phyloP scores from a whole-genome alignment of 2,329 filamentous ascomycete species.

The Aureobasidium sp. region DNA sequence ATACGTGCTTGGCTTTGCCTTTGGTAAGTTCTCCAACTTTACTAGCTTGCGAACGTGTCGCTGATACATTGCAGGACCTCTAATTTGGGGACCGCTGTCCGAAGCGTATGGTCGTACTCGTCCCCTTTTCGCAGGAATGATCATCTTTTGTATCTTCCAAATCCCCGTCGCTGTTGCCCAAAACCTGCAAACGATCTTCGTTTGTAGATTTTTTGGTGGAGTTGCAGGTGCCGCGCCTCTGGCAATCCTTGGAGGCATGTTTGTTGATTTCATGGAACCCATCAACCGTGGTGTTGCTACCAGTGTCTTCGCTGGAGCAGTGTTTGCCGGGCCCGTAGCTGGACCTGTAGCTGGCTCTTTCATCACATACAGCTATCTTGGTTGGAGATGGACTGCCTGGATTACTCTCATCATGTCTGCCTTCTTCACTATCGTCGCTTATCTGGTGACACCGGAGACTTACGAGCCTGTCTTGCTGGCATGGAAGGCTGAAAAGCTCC shows the following conservation, averaged over 20 bases:
- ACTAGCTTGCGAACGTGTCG: not conserved
- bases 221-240: constrained; percentile 44
- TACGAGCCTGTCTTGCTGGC: constrained; percentile 43
- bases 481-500: constrained; percentile 38
- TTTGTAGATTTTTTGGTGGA: constrained; percentile 48
- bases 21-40: not conserved
- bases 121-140: constrained; percentile 44
- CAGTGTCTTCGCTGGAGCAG: constrained; percentile 25
- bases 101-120: constrained; percentile 48
- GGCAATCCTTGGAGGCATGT: constrained; percentile 42
- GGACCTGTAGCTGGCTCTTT: constrained; percentile 25
- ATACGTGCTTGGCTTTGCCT: constrained; percentile 33
- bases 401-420: constrained; percentile 31
- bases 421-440: constrained; percentile 34
- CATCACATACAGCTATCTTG: constrained; percentile 22
- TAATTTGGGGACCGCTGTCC: constrained; percentile 47
- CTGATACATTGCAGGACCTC: not conserved
- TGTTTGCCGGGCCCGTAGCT: constrained; percentile 26
- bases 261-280: constrained; percentile 43
- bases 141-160: constrained; percentile 46
- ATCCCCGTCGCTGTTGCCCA: constrained; percentile 47
- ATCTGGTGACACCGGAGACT: constrained; percentile 45
- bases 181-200: constrained; percentile 46
- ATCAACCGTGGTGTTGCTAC: constrained; percentile 30
- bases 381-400: constrained; percentile 27